Conservation (phyloP, 1,284 basidiomycete genomes). For the Melampsora abietis-canadensis region DNA sequence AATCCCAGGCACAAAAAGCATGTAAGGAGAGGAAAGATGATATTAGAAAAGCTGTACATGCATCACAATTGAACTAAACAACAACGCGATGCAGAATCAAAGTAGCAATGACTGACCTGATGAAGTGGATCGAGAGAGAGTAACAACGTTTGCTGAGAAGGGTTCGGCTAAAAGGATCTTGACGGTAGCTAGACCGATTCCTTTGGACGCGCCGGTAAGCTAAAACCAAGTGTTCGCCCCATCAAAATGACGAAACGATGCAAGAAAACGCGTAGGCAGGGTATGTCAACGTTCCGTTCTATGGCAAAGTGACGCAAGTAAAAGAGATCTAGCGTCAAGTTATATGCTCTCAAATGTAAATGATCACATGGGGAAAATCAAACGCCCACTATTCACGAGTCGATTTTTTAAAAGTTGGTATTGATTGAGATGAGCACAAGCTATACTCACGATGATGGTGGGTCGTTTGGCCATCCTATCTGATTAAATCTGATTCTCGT, state of each 20-base stretch:
- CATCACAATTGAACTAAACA: too few species aligned
- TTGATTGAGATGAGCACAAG: too few species aligned
- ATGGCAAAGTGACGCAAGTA: neutral
- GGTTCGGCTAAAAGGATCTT: constrained; percentile 17
- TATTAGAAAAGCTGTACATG: neutral
- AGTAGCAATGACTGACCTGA: constrained; percentile 14
- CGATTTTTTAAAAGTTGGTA: too few species aligned
- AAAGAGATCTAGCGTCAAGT: neutral
- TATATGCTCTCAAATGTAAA: neutral
- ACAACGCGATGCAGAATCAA: too few species aligned
- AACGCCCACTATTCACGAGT: neutral
- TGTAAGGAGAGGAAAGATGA: neutral
- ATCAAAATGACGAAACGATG: neutral
- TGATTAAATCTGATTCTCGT: too few species aligned
- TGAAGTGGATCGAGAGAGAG: constrained; percentile 31
- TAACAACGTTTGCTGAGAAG: constrained; percentile 23
- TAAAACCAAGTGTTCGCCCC: neutral
- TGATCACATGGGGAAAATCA: neutral
- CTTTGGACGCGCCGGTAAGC: constrained; percentile 34
- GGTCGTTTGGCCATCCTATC: too few species aligned
- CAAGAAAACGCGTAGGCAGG: neutral
- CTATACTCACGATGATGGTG: too few species aligned
- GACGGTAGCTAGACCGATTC: constrained; percentile 38
- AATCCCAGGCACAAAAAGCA: neutral
- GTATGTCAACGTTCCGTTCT: neutral